phyloP scores from a whole-genome alignment of 2,329 filamentous ascomycete genomes.

The Metarhizium sp. region DNA sequence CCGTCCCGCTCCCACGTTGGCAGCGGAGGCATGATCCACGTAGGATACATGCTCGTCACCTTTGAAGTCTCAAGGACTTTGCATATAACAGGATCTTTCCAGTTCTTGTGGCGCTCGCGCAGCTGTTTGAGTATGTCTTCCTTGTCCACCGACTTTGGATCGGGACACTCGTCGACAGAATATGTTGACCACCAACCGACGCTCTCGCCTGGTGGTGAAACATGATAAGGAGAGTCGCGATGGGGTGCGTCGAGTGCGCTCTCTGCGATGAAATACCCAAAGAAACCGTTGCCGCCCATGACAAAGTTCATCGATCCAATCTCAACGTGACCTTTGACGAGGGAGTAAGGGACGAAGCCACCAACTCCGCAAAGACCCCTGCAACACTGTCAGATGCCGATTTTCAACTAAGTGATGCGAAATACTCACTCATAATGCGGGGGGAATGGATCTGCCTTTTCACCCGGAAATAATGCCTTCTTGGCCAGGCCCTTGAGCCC shows the following conservation, averaged over 20 bases:
- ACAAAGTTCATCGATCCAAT: conserved; percentile 13
- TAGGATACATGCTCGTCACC: conserved; percentile 12
- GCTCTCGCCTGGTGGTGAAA: conserved; percentile 10
- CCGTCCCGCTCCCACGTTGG: conserved; percentile 14
- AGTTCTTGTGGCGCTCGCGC: conserved; percentile 8
- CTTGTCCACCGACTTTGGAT: conserved; percentile 8
- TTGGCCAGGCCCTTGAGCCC: conserved; percentile 13
- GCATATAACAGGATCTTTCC: conserved; percentile 13
- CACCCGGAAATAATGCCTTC: conserved; percentile 13
- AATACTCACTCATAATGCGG: conserved; percentile 15
- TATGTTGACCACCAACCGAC: conserved; percentile 15
- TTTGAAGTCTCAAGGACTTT: conserved; percentile 4
- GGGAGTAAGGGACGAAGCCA: conserved; percentile 9
- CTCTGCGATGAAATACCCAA: conserved; percentile 12
- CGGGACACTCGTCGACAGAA: conserved; percentile 8
- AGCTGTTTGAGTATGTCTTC: conserved; percentile 11
- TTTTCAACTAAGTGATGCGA: not conserved
- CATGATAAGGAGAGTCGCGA: conserved; percentile 10
- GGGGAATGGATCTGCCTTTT: conserved; percentile 11
- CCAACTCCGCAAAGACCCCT: conserved; percentile 14
- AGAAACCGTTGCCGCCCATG: conserved; percentile 14
- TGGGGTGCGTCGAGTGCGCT: conserved; percentile 7
- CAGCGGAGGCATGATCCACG: conserved; percentile 12
- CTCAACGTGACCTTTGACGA: conserved; percentile 10
- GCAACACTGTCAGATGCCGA: not conserved